Evolutionary conservation across 2,329 filamentous ascomycete species (phyloP).

Genomic region (Ambrosiella beaveri): DNA sequence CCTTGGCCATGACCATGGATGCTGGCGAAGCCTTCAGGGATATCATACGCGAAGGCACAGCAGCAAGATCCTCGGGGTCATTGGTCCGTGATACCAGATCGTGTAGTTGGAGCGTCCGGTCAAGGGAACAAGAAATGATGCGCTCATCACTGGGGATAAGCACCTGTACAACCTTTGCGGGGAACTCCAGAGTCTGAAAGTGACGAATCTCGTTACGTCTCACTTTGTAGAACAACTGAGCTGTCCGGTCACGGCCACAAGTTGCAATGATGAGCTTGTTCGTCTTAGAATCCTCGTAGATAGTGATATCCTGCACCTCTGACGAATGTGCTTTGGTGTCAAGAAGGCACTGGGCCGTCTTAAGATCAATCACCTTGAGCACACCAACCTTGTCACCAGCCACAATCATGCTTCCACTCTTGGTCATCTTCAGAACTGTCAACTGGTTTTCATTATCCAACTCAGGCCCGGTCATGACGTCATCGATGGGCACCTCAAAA

Average conservation of each 20-base stretch:
- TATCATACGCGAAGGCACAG: slow-evolving; percentile 59
- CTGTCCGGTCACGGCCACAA: slow-evolving; percentile 75
- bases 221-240: slow-evolving; percentile 61
- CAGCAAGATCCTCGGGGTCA: slow-evolving; percentile 50
- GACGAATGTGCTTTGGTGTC: slow-evolving; percentile 73
- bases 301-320: slow-evolving; percentile 66
- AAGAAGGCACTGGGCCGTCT: slow-evolving; percentile 42
- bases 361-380: slow-evolving; percentile 49
- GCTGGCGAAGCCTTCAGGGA: slow-evolving; percentile 73
- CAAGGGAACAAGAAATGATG: slow-evolving; percentile 72
- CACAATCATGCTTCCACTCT: slow-evolving; percentile 49
- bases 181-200: slow-evolving; percentile 85
- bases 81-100: slow-evolving; percentile 56
- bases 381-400: slow-evolving; percentile 79
- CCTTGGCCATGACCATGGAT: slow-evolving; percentile 57
- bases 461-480: slow-evolving; percentile 31
- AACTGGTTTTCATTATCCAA: slow-evolving; percentile 40
- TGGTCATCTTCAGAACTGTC: slow-evolving; percentile 40
- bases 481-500: slow-evolving; percentile 53
- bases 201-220: slow-evolving; percentile 44
- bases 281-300: slow-evolving; percentile 39
- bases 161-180: slow-evolving; percentile 61
- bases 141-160: slow-evolving; percentile 59
- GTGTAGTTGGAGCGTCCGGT: slow-evolving; percentile 71
- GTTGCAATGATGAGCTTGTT: slow-evolving; percentile 55